Evolutionary conservation across 495 filamentous ascomycete species (phyloP).

Genomic region (Hypoxylon cercidicola): DNA sequence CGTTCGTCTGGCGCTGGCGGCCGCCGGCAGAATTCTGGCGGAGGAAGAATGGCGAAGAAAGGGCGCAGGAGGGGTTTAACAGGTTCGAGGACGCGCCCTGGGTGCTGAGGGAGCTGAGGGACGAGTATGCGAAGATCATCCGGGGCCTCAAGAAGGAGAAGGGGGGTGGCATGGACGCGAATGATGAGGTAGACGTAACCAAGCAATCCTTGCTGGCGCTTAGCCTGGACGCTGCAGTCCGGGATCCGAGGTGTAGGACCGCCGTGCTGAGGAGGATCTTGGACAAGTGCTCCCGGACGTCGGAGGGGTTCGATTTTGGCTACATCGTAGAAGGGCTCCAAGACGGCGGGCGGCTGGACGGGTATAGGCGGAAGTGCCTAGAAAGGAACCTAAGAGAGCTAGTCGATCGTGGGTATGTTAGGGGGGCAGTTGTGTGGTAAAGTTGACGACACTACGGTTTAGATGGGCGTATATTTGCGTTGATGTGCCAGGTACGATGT

Average conservation of each 20-base stretch:
- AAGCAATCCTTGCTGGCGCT: slow-evolving; percentile 42
- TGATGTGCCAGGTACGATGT: too few relatives aligned
- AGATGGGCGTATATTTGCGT: too few relatives aligned
- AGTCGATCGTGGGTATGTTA: slow-evolving; percentile 37
- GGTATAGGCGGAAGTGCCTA: slow-evolving; percentile 27
- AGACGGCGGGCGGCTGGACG: slow-evolving; percentile 18
- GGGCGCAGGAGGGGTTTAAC: slow-evolving; percentile 6
- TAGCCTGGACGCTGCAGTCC: slow-evolving; percentile 32
- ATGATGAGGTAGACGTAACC: slow-evolving; percentile 22
- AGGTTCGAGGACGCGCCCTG: slow-evolving; percentile 41
- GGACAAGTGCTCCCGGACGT: slow-evolving; percentile 38
- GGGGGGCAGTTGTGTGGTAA: slow-evolving; percentile 36
- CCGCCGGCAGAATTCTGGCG: slow-evolving; percentile 30
- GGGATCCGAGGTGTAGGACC: slow-evolving; percentile 37
- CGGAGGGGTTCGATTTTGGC: slow-evolving; percentile 35
- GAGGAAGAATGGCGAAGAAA: slow-evolving; percentile 1
- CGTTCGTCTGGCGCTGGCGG: slow-evolving; percentile 34
- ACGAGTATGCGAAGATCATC: slow-evolving; percentile 25
- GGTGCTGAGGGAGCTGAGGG: slow-evolving; percentile 33
- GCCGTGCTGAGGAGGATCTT: slow-evolving; percentile 31
- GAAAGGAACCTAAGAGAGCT: slow-evolving; percentile 37
- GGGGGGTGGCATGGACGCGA: not conserved
- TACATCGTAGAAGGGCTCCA: slow-evolving; percentile 27
- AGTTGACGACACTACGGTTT: too few relatives aligned
- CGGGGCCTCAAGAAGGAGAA: slow-evolving; percentile 14